A percentile compares a stretch with the other conserved stretches of the same genome.
Evolutionary conservation across 176 grass and related monocot genomes (phyloP).

Genomic region (Zoysia japonica): DNA sequence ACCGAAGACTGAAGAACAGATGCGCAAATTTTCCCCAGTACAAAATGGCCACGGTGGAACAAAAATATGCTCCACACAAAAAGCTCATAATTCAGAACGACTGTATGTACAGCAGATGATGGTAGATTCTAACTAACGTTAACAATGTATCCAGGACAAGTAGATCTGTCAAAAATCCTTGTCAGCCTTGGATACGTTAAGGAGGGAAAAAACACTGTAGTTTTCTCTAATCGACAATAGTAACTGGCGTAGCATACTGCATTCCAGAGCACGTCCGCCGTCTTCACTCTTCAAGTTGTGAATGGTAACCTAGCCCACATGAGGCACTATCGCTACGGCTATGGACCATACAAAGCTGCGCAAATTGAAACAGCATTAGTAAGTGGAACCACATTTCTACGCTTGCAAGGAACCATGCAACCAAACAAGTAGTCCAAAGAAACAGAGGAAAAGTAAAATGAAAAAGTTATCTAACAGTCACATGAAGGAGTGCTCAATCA

Average conservation of each 20-base stretch:
- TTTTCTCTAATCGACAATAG: background rate
- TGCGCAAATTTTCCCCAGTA: background rate
- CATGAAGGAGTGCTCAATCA: background rate
- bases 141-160: constrained; percentile 20
- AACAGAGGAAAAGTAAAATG: background rate
- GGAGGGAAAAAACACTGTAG: background rate
- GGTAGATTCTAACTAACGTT: background rate
- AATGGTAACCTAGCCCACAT: background rate
- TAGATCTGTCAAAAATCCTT: background rate
- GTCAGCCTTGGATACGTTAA: background rate
- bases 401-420: background rate
- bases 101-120: constrained; percentile 26
- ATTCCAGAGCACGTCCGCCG: background rate
- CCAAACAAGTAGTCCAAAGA: background rate
- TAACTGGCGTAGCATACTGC: background rate
- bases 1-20: background rate
- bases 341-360: constrained; percentile 33
- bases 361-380: constrained; percentile 7
- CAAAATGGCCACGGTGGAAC: background rate
- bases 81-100: constrained; percentile 37
- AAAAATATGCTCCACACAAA: background rate
- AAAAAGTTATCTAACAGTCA: background rate
- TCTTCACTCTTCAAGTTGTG: constrained; percentile 3
- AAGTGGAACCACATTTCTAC: constrained; percentile 2
- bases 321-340: background rate